Evolutionary conservation across 1,284 basidiomycete species (phyloP).

Genomic region (Rhodotorula sp.): DNA sequence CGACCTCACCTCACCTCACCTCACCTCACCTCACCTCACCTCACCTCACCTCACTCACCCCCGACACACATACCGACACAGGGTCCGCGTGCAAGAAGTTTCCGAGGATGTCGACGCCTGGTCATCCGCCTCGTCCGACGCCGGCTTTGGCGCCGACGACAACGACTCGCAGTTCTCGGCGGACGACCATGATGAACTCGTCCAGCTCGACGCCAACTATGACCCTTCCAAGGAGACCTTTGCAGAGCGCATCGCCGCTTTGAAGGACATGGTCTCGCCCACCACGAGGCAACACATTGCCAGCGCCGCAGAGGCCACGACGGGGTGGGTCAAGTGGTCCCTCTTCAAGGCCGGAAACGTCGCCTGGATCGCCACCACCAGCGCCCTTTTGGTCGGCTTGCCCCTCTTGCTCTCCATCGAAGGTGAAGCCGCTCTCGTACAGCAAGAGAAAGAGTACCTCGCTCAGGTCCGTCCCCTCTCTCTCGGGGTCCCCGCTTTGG

Average conservation of each 20-base stretch:
- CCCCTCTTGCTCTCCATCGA: slow-evolving; percentile 90
- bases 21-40: no score
- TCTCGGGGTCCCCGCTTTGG: neutral
- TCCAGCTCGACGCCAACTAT: slow-evolving; percentile 39
- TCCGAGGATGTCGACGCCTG: slow-evolving; percentile 7
- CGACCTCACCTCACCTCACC: no score
- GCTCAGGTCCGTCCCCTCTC: slow-evolving; percentile 67
- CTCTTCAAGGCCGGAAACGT: slow-evolving; percentile 70
- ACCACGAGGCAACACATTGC: slow-evolving; percentile 74
- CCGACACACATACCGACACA: neutral
- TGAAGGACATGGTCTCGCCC: slow-evolving; percentile 93
- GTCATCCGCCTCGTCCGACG: slow-evolving; percentile 36
- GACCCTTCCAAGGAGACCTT: slow-evolving; percentile 63
- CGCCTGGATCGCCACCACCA: slow-evolving; percentile 93
- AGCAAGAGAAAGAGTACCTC: slow-evolving; percentile 91
- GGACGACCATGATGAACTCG: slow-evolving; percentile 15
- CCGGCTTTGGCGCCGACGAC: slow-evolving; percentile 59
- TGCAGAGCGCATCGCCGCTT: slow-evolving; percentile 80
- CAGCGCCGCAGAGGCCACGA: slow-evolving; percentile 61
- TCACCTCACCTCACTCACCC: neutral
- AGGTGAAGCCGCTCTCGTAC: slow-evolving; percentile 90
- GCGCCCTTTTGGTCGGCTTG: slow-evolving; percentile 85
- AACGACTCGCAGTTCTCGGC: slow-evolving; percentile 64
- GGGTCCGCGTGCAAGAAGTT: slow-evolving; percentile 15
- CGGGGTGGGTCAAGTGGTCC: slow-evolving; percentile 59